Percentiles rank a stretch among this genome's conserved stretches.
Conservation (phyloP, 139 green algal species). For the Chlamydomonas eustigma region DNA sequence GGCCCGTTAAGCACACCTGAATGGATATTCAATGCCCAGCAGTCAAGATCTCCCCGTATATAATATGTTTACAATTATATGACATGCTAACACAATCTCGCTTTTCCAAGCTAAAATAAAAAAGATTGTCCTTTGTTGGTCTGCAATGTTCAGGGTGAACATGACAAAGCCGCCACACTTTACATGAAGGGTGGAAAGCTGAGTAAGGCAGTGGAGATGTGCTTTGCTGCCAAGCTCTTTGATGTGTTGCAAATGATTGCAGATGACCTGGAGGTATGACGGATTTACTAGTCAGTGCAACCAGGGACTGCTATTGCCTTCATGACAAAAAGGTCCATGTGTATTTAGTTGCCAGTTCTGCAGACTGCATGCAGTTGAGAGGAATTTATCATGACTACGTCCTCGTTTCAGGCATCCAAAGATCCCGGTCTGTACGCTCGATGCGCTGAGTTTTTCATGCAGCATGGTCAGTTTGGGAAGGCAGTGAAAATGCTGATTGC, state of each 20-base stretch:
- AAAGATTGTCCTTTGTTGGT: too few relatives aligned
- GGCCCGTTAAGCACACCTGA: too few relatives aligned
- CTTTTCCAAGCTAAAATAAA: too few relatives aligned
- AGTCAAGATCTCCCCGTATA: too few relatives aligned
- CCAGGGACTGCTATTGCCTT: too few relatives aligned
- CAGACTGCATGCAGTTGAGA: too few relatives aligned
- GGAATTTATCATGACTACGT: background rate
- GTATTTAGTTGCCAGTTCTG: too few relatives aligned
- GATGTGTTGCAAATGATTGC: conserved; percentile 64
- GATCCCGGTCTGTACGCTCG: conserved; percentile 20
- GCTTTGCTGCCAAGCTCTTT: conserved; percentile 62
- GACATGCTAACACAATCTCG: too few relatives aligned
- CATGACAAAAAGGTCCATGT: too few relatives aligned
- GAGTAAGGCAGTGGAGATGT: conserved; percentile 70
- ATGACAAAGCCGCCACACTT: conserved; percentile 44
- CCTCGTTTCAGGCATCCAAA: background rate
- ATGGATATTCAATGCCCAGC: too few relatives aligned
- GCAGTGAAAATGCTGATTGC: conserved; percentile 54
- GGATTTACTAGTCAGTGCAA: too few relatives aligned
- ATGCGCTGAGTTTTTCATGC: conserved; percentile 62
- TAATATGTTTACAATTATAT: too few relatives aligned
- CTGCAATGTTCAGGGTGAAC: conserved; percentile 20
- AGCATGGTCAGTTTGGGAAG: conserved; percentile 50
- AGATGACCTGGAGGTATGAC: conserved; percentile 37
- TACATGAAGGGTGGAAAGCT: conserved; percentile 41